These are phyloP conservation scores for Hevea brasiliensis DNA, from an alignment of 345 rosid genomes.

Conservation along the genomic window DNA sequence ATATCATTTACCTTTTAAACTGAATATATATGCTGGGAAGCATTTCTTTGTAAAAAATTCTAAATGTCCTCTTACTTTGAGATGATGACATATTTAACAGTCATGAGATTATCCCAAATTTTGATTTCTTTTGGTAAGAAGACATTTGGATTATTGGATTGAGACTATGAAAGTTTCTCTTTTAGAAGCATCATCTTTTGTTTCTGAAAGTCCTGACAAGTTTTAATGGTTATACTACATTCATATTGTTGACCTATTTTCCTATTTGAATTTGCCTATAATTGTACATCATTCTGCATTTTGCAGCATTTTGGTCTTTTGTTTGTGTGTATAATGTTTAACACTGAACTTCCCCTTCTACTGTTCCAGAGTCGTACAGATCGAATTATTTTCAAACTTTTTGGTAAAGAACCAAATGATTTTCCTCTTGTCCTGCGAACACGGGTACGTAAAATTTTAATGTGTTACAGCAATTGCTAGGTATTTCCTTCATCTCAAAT, in stretches of 20 bases:
- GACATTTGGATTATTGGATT: not conserved
- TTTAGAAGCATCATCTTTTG: not conserved
- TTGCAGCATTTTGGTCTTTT: constrained; percentile 1
- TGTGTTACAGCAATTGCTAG: constrained; percentile 4
- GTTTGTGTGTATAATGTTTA: not conserved
- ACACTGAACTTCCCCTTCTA: constrained; percentile 8
- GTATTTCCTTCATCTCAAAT: constrained; percentile 18
- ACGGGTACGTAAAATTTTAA: constrained; percentile 56
- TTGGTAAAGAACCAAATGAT: constrained; percentile 94
- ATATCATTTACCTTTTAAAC: not conserved
- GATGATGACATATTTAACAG: not conserved
- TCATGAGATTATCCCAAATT: not conserved
- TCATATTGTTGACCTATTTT: not conserved
- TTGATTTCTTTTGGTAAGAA: not conserved
- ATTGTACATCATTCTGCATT: not conserved
- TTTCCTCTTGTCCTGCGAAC: constrained; percentile 80
- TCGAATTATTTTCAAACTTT: constrained; percentile 85
- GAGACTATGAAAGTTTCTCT: not conserved
- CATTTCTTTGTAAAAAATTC: not conserved
- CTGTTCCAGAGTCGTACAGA: constrained; percentile 85
- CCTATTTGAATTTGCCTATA: not conserved
- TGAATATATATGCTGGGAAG: not conserved
- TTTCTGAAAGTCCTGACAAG: not conserved
- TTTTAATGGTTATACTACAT: not conserved
- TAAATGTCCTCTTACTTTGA: not conserved